phyloP scores from a whole-genome alignment of 108 stramenopile species.

The Aurantiochytrium sp. region DNA sequence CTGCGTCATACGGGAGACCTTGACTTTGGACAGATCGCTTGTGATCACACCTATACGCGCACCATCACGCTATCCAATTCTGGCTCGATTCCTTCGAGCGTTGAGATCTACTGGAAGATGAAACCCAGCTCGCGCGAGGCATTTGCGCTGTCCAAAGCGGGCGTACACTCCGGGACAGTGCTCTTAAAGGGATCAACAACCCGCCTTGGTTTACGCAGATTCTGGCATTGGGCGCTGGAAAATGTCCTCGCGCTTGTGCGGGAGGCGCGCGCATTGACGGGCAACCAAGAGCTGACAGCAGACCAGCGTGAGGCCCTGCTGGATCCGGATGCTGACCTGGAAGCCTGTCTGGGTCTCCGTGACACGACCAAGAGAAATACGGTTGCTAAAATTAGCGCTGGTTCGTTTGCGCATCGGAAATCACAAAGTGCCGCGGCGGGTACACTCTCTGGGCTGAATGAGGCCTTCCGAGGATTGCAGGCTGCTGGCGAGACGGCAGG shows the following conservation, averaged over 20 bases:
- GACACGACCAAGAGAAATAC: not conserved
- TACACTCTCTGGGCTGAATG: not conserved
- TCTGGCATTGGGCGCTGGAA: slow-evolving; percentile 11
- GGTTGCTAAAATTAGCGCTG: not conserved
- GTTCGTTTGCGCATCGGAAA: no score
- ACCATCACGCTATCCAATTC: not conserved
- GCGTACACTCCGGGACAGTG: not conserved
- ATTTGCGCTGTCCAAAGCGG: not conserved
- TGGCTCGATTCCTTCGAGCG: not conserved
- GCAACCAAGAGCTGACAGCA: not conserved
- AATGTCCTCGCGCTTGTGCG: not conserved
- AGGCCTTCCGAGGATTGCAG: not conserved
- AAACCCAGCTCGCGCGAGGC: not conserved
- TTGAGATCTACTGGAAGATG: slow-evolving; percentile 10
- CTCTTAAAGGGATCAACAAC: not conserved
- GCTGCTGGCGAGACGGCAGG: not conserved
- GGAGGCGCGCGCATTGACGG: not conserved
- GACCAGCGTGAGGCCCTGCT: not conserved
- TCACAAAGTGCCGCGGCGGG: no score
- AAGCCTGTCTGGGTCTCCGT: not conserved
- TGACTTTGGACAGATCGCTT: not conserved
- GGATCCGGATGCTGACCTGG: not conserved
- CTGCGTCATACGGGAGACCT: not conserved
- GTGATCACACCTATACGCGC: not conserved
- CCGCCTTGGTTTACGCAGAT: not conserved